Conservation (phyloP, 2,329 filamentous ascomycete genomes). For the Capronia coronata region DNA sequence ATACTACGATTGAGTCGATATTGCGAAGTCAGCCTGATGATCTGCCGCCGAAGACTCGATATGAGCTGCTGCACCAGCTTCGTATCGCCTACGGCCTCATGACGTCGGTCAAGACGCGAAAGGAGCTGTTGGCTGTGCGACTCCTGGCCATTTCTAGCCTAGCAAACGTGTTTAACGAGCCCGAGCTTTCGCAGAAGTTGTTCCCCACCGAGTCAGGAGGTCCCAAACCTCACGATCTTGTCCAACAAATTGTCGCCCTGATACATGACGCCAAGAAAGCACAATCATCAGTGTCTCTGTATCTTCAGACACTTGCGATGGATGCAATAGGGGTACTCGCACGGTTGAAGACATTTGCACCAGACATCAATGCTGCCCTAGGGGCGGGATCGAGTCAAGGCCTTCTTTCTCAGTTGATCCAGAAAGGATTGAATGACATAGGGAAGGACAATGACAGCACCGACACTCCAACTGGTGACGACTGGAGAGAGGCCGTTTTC, state of each 20-base stretch:
- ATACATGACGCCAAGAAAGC: constrained; percentile 74
- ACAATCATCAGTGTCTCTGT: constrained; percentile 60
- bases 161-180: constrained; percentile 79
- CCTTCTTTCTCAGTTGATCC: constrained; percentile 83
- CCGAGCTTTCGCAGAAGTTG: constrained; percentile 76
- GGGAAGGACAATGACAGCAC: constrained; percentile 52
- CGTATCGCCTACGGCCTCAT: constrained; percentile 76
- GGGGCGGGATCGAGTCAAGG: constrained; percentile 96
- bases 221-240: constrained; percentile 78
- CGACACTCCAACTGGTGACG: constrained; percentile 63
- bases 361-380: constrained; percentile 82
- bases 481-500: constrained; percentile 87
- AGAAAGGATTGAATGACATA: constrained; percentile 83
- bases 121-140: constrained; percentile 71
- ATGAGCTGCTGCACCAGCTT: constrained; percentile 77
- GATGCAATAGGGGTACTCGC: constrained; percentile 78
- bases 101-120: constrained; percentile 58
- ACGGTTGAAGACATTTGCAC: constrained; percentile 65
- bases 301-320: constrained; percentile 75
- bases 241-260: constrained; percentile 86
- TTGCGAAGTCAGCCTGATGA: constrained; percentile 47
- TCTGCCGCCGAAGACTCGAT: constrained; percentile 66
- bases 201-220: constrained; percentile 84
- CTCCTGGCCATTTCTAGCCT: constrained; percentile 84
- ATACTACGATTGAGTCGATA: constrained; percentile 33